phyloP scores from a whole-genome alignment of 2,329 filamentous ascomycete genomes.

The Aureobasidium sp. region DNA sequence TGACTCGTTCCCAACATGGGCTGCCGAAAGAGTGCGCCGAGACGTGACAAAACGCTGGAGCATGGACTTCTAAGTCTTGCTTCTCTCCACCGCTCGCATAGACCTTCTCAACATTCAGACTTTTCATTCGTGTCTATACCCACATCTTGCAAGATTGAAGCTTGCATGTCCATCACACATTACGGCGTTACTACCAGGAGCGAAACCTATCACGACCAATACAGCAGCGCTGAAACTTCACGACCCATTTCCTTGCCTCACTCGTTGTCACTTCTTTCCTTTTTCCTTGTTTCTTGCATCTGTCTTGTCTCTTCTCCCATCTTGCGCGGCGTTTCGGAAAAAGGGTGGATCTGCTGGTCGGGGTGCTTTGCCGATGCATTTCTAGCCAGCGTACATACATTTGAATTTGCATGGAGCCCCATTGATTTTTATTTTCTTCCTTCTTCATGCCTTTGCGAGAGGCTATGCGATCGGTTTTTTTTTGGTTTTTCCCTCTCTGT shows the following conservation, averaged over 20 bases:
- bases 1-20: slow-evolving; percentile 10
- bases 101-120: not conserved
- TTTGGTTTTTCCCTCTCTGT: not conserved
- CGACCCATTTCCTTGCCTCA: not conserved
- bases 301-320: not conserved
- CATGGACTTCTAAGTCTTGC: slow-evolving; percentile 5
- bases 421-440: not conserved
- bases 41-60: slow-evolving; percentile 12
- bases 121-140: not conserved
- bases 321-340: not conserved
- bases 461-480: not conserved
- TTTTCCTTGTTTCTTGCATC: not conserved
- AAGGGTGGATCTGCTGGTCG: not conserved
- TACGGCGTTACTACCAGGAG: not conserved
- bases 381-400: not conserved
- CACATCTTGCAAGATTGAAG: not conserved
- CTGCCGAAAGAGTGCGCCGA: slow-evolving; percentile 7
- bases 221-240: not conserved
- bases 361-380: not conserved
- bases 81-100: not conserved
- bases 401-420: not conserved
- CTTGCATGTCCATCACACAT: not conserved
- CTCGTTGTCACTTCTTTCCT: not conserved
- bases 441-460: not conserved
- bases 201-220: not conserved